Evolutionary conservation across 2,329 filamentous ascomycete species (phyloP).

Genomic region (Neonectria hederae): DNA sequence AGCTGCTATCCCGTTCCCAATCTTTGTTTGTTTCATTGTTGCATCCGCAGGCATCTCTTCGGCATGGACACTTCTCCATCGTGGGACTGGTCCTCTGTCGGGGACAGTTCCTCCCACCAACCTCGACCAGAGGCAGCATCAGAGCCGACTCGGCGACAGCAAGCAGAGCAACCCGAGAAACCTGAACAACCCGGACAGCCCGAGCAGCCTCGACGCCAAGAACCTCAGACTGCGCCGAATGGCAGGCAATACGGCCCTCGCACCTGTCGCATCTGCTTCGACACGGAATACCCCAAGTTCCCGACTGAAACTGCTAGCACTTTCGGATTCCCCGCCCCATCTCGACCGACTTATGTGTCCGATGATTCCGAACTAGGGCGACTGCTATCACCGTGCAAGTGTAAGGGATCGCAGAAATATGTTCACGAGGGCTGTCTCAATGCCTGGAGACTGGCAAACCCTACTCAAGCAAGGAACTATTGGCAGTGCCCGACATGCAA

Average conservation of each 20-base stretch:
- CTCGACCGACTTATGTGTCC: slow-evolving; percentile 70
- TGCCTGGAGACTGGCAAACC: slow-evolving; percentile 81
- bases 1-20: slow-evolving; percentile 18
- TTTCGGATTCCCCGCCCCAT: slow-evolving; percentile 47
- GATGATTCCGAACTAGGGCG: slow-evolving; percentile 78
- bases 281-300: slow-evolving; percentile 65
- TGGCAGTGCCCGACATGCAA: slow-evolving; percentile 90
- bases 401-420: slow-evolving; percentile 92
- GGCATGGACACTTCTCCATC: slow-evolving; percentile 43
- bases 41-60: slow-evolving; percentile 30
- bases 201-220: background rate
- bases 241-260: slow-evolving; percentile 70
- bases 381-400: slow-evolving; percentile 88
- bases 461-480: slow-evolving; percentile 72
- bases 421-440: slow-evolving; percentile 92
- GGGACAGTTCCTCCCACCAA: slow-evolving; percentile 24
- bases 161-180: slow-evolving; percentile 14
- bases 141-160: slow-evolving; percentile 12
- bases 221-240: slow-evolving; percentile 25
- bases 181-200: slow-evolving; percentile 15
- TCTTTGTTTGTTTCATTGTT: slow-evolving; percentile 24
- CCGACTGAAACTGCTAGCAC: slow-evolving; percentile 46
- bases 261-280: slow-evolving; percentile 90
- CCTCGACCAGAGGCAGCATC: slow-evolving; percentile 20
- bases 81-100: slow-evolving; percentile 42